Evolutionary conservation across 768 basidiomycete species (phyloP).

Genomic region (Agrocybe pediades): DNA sequence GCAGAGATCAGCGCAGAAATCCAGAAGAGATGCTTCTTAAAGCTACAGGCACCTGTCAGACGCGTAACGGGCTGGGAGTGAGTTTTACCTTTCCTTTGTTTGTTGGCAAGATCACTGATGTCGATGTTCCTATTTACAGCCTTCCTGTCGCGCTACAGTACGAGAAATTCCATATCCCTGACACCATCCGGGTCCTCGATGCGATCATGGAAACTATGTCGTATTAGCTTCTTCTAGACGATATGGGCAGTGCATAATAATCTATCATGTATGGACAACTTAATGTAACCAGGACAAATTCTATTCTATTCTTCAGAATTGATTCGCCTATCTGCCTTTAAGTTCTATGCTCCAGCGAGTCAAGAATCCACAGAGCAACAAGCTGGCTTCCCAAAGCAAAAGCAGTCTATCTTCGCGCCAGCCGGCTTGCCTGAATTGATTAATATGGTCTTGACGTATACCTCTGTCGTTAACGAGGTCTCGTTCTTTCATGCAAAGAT

Average conservation of each 20-base stretch:
- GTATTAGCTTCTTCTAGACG: slow-evolving; percentile 42
- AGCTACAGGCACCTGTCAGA: slow-evolving; percentile 84
- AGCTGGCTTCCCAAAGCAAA: slow-evolving; percentile 52
- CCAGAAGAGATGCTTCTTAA: slow-evolving; percentile 86
- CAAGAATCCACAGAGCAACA: slow-evolving; percentile 45
- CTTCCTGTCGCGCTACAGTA: slow-evolving; percentile 83
- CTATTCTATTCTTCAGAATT: not conserved
- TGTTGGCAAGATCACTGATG: not conserved
- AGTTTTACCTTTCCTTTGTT: slow-evolving; percentile 40
- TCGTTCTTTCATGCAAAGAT: slow-evolving; percentile 23
- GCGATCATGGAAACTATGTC: slow-evolving; percentile 80
- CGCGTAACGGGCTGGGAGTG: slow-evolving; percentile 94
- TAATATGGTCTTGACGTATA: slow-evolving; percentile 29
- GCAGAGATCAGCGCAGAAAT: slow-evolving; percentile 92
- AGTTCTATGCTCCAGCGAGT: slow-evolving; percentile 48
- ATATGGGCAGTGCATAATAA: not conserved
- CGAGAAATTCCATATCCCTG: slow-evolving; percentile 93
- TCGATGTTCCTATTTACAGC: slow-evolving; percentile 38
- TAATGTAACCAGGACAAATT: not conserved
- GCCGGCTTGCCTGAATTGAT: slow-evolving; percentile 28
- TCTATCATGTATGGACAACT: not conserved
- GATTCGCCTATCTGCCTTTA: slow-evolving; percentile 9
- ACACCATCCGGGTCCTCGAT: slow-evolving; percentile 81
- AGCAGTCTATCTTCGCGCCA: slow-evolving; percentile 53
- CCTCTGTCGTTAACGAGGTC: slow-evolving; percentile 27